phyloP scores from a whole-genome alignment of 768 basidiomycete species.

The Tricholoma saponaceum region DNA sequence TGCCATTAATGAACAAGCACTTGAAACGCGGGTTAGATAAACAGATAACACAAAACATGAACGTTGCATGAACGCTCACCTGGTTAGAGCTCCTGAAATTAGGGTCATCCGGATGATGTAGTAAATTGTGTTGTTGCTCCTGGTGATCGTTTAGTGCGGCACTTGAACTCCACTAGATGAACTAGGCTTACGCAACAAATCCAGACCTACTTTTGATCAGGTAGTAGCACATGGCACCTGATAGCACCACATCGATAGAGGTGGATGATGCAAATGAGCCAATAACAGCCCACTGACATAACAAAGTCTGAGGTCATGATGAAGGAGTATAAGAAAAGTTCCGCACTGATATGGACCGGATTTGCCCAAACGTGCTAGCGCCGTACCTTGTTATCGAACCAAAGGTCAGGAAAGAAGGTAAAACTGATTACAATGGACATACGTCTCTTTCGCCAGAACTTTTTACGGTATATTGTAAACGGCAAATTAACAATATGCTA shows the following conservation, averaged over 20 bases:
- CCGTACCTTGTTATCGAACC: slow-evolving; percentile 6
- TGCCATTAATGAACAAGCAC: slow-evolving; percentile 13
- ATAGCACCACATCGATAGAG: slow-evolving; percentile 20
- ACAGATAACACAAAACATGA: neutral
- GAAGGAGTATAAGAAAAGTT: neutral
- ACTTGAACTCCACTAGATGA: neutral
- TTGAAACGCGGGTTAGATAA: neutral
- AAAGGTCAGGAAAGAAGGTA: neutral
- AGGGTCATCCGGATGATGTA: slow-evolving; percentile 16
- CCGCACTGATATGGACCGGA: slow-evolving; percentile 13
- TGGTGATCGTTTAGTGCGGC: neutral
- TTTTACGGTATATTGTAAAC: neutral
- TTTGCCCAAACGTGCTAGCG: slow-evolving; percentile 9
- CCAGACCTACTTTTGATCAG: slow-evolving; percentile 18
- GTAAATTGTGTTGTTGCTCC: slow-evolving; percentile 16
- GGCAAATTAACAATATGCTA: neutral
- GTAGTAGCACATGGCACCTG: slow-evolving; percentile 21
- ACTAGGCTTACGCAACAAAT: slow-evolving; percentile 10
- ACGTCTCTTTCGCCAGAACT: slow-evolving; percentile 19
- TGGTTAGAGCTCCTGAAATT: slow-evolving; percentile 18
- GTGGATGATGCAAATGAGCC: slow-evolving; percentile 20
- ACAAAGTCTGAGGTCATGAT: neutral
- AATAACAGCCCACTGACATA: slow-evolving; percentile 21
- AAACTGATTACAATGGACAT: neutral
- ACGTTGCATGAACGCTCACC: no score